A percentile compares a stretch with the other conserved stretches of the same genome.
phyloP scores from a whole-genome alignment of 768 basidiomycete genomes.

The Sporobolomyces pararoseus region DNA sequence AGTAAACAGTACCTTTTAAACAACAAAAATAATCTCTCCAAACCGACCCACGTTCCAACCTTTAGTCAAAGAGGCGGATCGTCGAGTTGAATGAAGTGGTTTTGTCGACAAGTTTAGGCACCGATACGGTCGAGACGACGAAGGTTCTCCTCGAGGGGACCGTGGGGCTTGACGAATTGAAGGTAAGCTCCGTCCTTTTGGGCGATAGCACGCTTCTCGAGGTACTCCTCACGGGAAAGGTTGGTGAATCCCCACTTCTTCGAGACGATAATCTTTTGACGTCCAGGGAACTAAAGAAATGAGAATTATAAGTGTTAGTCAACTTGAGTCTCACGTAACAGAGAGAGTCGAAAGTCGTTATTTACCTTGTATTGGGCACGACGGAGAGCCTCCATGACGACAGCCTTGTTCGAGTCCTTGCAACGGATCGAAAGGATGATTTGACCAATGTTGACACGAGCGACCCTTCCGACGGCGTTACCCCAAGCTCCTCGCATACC shows the following conservation, averaged over 20 bases:
- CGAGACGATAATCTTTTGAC: slow-evolving; percentile 92
- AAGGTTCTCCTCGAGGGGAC: slow-evolving; percentile 77
- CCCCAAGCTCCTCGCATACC: slow-evolving; percentile 99
- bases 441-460: slow-evolving; percentile 95
- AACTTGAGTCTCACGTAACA: background rate
- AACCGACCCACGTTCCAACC: background rate
- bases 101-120: slow-evolving; percentile 11
- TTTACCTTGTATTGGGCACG: slow-evolving; percentile 86
- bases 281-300: slow-evolving; percentile 69
- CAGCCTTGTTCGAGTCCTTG: slow-evolving; percentile 78
- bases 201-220: slow-evolving; percentile 58
- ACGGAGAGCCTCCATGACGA: slow-evolving; percentile 93
- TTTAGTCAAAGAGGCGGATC: background rate
- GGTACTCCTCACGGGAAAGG: slow-evolving; percentile 82
- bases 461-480: slow-evolving; percentile 93
- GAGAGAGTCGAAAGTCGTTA: background rate
- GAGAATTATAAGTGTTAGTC: background rate
- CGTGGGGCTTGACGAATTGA: slow-evolving; percentile 85
- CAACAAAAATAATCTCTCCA: background rate
- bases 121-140: slow-evolving; percentile 57
- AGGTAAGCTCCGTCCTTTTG: slow-evolving; percentile 89
- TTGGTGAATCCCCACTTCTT: slow-evolving; percentile 89
- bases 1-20: too few species aligned
- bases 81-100: too few species aligned
- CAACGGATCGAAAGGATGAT: slow-evolving; percentile 85